Percentiles rank a stretch among this genome's conserved stretches.
phyloP scores from a whole-genome alignment of 768 basidiomycete genomes.

The Russula sp. region DNA sequence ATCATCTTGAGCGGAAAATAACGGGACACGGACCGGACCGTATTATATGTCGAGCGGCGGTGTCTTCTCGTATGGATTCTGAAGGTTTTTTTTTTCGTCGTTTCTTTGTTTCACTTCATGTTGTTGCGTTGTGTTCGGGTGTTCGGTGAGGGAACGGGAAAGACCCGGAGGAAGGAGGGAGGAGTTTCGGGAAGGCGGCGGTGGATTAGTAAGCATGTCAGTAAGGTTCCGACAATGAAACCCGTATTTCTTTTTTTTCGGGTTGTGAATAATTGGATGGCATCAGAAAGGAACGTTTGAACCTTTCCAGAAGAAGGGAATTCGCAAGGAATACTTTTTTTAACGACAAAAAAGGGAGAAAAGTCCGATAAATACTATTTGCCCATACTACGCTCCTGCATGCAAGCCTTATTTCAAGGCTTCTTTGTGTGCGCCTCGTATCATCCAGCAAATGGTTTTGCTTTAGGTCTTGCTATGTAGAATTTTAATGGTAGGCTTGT shows the following conservation, averaged over 20 bases:
- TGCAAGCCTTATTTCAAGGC: too few relatives aligned
- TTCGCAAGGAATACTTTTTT: neutral
- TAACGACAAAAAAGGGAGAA: too few relatives aligned
- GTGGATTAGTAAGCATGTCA: conserved; percentile 16
- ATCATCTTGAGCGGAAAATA: neutral
- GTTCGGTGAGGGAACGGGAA: neutral
- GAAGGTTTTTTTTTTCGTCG: neutral
- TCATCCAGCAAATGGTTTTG: neutral
- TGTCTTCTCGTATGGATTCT: neutral
- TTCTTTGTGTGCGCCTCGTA: neutral
- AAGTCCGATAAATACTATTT: too few relatives aligned
- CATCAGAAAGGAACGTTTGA: conserved; percentile 16
- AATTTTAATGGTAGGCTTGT: neutral
- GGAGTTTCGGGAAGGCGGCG: neutral
- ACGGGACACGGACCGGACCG: conserved; percentile 7
- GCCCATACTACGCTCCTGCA: too few relatives aligned
- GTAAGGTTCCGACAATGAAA: conserved; percentile 6
- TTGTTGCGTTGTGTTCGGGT: neutral
- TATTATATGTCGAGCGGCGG: neutral
- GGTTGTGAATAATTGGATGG: neutral
- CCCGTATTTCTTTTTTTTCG: neutral
- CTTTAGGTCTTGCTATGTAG: neutral
- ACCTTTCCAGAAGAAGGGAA: conserved; percentile 11
- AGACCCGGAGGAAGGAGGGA: neutral
- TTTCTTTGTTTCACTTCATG: neutral